Conservation (phyloP, 371 early-diverging fungal species). For the Mortierella polycephala region DNA sequence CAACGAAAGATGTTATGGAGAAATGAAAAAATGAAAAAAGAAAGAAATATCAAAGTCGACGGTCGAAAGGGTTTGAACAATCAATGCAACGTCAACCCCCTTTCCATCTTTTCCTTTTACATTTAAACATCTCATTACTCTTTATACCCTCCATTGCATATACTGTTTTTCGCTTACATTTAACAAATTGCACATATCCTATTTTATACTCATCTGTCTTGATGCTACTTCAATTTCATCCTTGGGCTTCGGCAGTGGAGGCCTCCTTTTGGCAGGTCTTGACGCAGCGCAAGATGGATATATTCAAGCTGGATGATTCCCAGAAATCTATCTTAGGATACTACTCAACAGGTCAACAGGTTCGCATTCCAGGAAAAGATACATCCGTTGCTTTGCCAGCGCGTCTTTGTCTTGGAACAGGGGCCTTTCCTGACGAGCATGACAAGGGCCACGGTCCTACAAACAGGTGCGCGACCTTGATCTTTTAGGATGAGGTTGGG, state of each 20-base stretch:
- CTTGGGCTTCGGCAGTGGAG: conserved; percentile 86
- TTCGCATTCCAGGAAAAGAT: conserved; percentile 40
- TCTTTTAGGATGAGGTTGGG: too few species aligned
- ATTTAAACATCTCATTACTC: not conserved
- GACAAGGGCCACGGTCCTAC: conserved; percentile 10
- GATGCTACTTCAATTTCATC: conserved; percentile 80
- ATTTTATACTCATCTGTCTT: conserved; percentile 3
- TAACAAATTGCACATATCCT: too few species aligned
- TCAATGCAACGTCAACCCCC: too few species aligned
- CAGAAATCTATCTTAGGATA: conserved; percentile 67
- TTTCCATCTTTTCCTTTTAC: not conserved
- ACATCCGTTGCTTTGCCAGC: conserved; percentile 54
- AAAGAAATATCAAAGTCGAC: too few species aligned
- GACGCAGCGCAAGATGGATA: conserved; percentile 83
- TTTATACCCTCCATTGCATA: not conserved
- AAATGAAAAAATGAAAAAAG: too few species aligned
- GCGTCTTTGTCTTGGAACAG: conserved; percentile 56
- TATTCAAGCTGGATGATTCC: conserved; percentile 78
- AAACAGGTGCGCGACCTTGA: conserved; percentile 15
- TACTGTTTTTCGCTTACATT: too few species aligned
- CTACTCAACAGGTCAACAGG: conserved; percentile 66
- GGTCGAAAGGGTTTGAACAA: too few species aligned
- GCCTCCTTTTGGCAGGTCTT: conserved; percentile 92
- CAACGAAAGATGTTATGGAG: too few species aligned
- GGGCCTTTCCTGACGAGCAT: conserved; percentile 35